Conservation (phyloP, 768 basidiomycete genomes). For the Cystofilobasidium capitatum region DNA sequence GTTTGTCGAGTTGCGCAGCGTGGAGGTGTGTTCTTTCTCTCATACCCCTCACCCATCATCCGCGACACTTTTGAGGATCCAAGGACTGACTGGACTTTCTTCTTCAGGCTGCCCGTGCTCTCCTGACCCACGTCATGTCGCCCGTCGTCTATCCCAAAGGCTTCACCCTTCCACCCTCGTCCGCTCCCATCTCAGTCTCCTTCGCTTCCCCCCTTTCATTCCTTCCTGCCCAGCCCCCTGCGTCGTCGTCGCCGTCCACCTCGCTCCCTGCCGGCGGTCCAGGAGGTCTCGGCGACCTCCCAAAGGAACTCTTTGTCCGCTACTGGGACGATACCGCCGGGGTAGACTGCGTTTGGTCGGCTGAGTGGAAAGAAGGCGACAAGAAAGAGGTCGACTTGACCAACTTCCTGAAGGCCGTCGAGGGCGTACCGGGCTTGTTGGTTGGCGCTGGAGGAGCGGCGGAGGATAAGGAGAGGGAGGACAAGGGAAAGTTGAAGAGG, state of each 20-base stretch:
- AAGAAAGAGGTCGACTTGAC: not conserved
- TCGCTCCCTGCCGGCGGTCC: not conserved
- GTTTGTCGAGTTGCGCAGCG: slow-evolving; percentile 83
- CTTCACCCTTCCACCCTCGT: slow-evolving; percentile 13
- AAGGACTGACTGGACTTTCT: not conserved
- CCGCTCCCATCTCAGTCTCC: slow-evolving; percentile 19
- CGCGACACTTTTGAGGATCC: not conserved
- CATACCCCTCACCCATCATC: not conserved
- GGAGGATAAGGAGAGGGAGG: not conserved
- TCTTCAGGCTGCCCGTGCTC: slow-evolving; percentile 7
- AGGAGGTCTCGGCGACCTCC: slow-evolving; percentile 8
- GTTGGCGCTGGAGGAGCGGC: not conserved
- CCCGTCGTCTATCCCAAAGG: slow-evolving; percentile 6
- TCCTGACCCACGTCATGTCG: slow-evolving; percentile 13
- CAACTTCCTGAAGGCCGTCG: not conserved
- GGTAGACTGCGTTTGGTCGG: not conserved
- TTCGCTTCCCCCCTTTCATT: slow-evolving; percentile 11
- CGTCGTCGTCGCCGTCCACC: not conserved
- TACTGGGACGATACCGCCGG: slow-evolving; percentile 18
- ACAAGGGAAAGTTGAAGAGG: not conserved
- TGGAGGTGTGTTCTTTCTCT: slow-evolving; percentile 50
- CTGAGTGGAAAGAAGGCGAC: slow-evolving; percentile 17
- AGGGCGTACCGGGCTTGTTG: not conserved
- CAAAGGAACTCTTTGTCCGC: not conserved
- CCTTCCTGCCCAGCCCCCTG: not conserved